Percentiles rank a stretch among this genome's conserved stretches.
phyloP scores from a whole-genome alignment of 352 stramenopile genomes.

The Albugo laibachii region DNA sequence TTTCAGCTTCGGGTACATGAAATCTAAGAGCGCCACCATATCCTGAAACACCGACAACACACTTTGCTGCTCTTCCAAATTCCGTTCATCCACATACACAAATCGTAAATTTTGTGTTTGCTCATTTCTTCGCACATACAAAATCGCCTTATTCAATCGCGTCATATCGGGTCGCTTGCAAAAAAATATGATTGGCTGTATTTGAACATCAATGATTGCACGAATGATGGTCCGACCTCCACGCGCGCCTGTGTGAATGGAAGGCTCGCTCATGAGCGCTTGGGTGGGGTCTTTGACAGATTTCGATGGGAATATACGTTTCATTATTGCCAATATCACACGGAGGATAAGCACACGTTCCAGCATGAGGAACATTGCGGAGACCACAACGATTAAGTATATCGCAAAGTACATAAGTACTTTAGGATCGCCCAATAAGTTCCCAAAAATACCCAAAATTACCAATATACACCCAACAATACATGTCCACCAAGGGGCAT shows the following conservation, averaged over 20 bases:
- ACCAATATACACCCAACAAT: constrained; percentile 25
- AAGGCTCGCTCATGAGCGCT: background rate
- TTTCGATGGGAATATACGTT: constrained; percentile 15
- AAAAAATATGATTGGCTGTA: constrained; percentile 70
- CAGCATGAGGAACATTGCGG: constrained; percentile 29
- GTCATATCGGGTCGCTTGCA: constrained; percentile 71
- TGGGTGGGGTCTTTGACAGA: background rate
- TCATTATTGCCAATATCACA: constrained; percentile 14
- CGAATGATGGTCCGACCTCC: constrained; percentile 23
- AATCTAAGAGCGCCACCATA: constrained; percentile 45
- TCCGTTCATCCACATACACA: constrained; percentile 34
- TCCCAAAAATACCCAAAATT: constrained; percentile 23
- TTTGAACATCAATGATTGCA: constrained; percentile 23
- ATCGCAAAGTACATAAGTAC: constrained; percentile 34
- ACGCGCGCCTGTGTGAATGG: constrained; percentile 16
- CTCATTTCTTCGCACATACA: constrained; percentile 77
- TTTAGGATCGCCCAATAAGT: constrained; percentile 19
- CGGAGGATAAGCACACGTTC: constrained; percentile 25
- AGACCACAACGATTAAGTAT: constrained; percentile 24
- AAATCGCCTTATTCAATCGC: constrained; percentile 78
- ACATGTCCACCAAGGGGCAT: constrained; percentile 24
- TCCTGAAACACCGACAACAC: constrained; percentile 13
- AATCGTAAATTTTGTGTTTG: constrained; percentile 72
- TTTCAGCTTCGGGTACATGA: constrained; percentile 72
- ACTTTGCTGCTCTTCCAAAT: constrained; percentile 9